Conservation (phyloP, 2,329 filamentous ascomycete species). For the Orbilia ellipsospora region DNA sequence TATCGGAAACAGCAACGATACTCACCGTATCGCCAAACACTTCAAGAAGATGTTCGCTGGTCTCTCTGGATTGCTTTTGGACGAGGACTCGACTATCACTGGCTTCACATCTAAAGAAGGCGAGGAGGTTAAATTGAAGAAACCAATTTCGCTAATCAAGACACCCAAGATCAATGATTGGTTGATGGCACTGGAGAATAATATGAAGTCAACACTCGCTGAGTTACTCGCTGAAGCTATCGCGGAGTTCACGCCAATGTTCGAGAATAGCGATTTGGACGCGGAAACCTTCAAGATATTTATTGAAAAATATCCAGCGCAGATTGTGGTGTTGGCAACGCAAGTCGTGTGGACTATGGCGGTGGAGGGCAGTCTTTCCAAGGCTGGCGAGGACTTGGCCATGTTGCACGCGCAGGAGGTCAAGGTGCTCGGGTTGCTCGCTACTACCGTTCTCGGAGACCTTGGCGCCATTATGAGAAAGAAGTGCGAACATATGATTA, state of each 20-base stretch:
- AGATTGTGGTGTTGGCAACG: slow-evolving; percentile 93
- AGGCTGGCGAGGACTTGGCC: slow-evolving; percentile 76
- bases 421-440: slow-evolving; percentile 83
- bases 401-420: slow-evolving; percentile 83
- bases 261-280: slow-evolving; percentile 77
- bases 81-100: slow-evolving; percentile 87
- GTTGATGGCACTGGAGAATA: slow-evolving; percentile 90
- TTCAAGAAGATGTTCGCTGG: slow-evolving; percentile 99
- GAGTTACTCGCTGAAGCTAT: slow-evolving; percentile 89
- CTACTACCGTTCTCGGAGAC: slow-evolving; percentile 88
- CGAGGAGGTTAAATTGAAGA: slow-evolving; percentile 86
- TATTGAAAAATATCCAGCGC: slow-evolving; percentile 84
- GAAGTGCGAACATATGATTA: slow-evolving; percentile 98
- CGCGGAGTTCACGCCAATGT: slow-evolving; percentile 81
- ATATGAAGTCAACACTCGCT: slow-evolving; percentile 93
- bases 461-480: slow-evolving; percentile 87
- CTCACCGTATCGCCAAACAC: slow-evolving; percentile 94
- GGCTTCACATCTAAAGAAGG: slow-evolving; percentile 96
- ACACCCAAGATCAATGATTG: slow-evolving; percentile 98
- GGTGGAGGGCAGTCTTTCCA: slow-evolving; percentile 78
- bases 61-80: slow-evolving; percentile 87
- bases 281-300: slow-evolving; percentile 78
- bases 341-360: slow-evolving; percentile 93
- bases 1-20: slow-evolving; percentile 99
- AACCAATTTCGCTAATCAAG: slow-evolving; percentile 89